Evolutionary conservation across 78 protist genomes (phyloP), one percentile per base, ranked within the genome.

Genomic region (slime mould (Dictyostelium discoideum)): DNA sequence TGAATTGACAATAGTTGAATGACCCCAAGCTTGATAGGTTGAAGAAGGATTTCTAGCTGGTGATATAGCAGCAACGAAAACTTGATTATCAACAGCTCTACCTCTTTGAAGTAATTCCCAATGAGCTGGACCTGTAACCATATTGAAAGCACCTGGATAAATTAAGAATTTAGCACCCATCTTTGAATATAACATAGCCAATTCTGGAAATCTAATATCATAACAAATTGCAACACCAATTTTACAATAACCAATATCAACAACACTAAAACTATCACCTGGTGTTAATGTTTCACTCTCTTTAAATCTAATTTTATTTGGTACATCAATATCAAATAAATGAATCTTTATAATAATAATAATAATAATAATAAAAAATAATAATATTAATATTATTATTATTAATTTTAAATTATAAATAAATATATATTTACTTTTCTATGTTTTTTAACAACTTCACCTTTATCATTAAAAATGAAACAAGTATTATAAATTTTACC

Each of bases 91-190:
- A 26, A 98, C 74, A 2, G 98, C 99, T 14, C 99, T 94, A 16
- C 98, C 96, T 42, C 99, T 78, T 37, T 29, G 86, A 4, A 98
- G 97, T 14, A 98, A 97, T 92, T 97, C 99, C 99, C 99, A 99
- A 74, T 99, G 99, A 2, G 97, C 97, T 0, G 99, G 99, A 2
- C 99, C 99, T 2, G 99, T 99, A 14, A 98, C 97, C 98, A 98
- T 96, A 98, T 99, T 99, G 98, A 99, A 99, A 3, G 99, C 99
- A 14, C 99, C 99, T 18, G 99, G 99, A 63, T 90, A 98, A 54
- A 97, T 82, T 5, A 99, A 69, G 69, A 98, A 24, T 22, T 79
- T 39, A 39, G 98, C 96, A 7, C 97, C 98, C 32, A 18, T 46
- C 32, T 65, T 84, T 8, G 79, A 78, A 20, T 87, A 82, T 44